Percentiles rank a stretch among this genome's conserved stretches.
phyloP scores from a whole-genome alignment of 306 rosid species.

The Trifolium dubium region DNA sequence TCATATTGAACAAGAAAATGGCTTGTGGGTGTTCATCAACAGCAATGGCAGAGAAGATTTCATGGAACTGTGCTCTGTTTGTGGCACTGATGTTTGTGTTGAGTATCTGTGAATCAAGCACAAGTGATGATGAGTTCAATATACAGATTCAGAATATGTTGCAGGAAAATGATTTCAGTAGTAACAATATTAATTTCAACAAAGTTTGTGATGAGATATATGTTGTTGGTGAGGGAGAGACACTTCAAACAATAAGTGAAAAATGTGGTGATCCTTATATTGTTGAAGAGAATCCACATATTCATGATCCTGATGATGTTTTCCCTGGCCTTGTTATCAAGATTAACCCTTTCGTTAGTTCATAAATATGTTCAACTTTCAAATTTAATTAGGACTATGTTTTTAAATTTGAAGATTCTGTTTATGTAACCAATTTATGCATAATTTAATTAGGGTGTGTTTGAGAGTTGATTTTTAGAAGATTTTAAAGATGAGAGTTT shows the following conservation, averaged over 20 bases:
- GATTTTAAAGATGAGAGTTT: no score
- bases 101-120: slow-evolving; percentile 54
- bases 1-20: slow-evolving; percentile 22
- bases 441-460: no score
- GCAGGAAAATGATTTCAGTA: slow-evolving; percentile 9
- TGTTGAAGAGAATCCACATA: slow-evolving; percentile 87
- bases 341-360: slow-evolving; percentile 63
- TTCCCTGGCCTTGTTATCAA: slow-evolving; percentile 88
- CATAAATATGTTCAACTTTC: slow-evolving; percentile 4
- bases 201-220: slow-evolving; percentile 79
- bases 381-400: no score
- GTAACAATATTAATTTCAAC: not conserved
- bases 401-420: no score
- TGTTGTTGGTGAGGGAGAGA: slow-evolving; percentile 85
- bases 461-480: no score
- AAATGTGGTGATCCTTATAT: slow-evolving; percentile 88
- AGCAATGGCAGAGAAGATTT: slow-evolving; percentile 48
- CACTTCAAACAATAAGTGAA: slow-evolving; percentile 82
- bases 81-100: slow-evolving; percentile 42
- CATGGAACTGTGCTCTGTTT: slow-evolving; percentile 46
- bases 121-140: slow-evolving; percentile 20
- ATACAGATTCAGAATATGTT: slow-evolving; percentile 26
- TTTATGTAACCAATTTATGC: no score
- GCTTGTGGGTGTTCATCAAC: slow-evolving; percentile 46
- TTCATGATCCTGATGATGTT: slow-evolving; percentile 87